A percentile compares a stretch with the other conserved stretches of the same genome.
Conservation (phyloP, 2,329 filamentous ascomycete genomes). For the Lasiodiplodia citricola region DNA sequence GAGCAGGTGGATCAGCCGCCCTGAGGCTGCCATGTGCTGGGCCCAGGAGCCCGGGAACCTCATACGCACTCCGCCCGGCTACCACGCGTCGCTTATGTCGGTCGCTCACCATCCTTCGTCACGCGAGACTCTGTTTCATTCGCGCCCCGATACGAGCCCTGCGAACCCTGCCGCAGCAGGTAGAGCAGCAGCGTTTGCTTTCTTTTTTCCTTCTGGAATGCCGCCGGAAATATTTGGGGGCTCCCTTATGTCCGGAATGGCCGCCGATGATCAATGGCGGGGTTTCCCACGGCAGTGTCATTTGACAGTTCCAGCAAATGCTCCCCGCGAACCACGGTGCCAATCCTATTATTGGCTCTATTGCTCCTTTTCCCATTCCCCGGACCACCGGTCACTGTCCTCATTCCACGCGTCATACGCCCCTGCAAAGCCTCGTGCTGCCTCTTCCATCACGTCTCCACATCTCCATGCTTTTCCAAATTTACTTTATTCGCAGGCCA, state of each 20-base stretch:
- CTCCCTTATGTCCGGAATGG: constrained; percentile 10
- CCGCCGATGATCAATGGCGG: not conserved
- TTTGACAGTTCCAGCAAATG: constrained; percentile 8
- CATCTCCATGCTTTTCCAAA: constrained; percentile 24
- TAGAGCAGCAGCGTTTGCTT: not conserved
- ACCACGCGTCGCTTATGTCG: constrained; percentile 23
- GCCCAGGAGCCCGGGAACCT: constrained; percentile 12
- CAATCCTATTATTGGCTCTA: not conserved
- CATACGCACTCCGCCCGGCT: constrained; percentile 7
- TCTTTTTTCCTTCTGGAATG: constrained; percentile 22
- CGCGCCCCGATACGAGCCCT: constrained; percentile 15
- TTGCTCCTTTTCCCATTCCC: constrained; percentile 11
- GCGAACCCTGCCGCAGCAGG: not conserved
- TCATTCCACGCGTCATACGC: constrained; percentile 10
- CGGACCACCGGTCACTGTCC: constrained; percentile 8
- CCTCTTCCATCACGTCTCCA: constrained; percentile 14
- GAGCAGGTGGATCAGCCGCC: constrained; percentile 8
- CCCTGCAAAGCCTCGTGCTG: constrained; percentile 10
- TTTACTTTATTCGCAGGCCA: constrained; percentile 7
- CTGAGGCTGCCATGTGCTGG: constrained; percentile 17
- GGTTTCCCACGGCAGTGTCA: not conserved
- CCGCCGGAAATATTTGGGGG: not conserved
- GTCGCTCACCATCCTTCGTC: constrained; percentile 9
- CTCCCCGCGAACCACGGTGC: constrained; percentile 2
- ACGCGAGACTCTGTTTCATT: constrained; percentile 17